These are phyloP conservation scores for Bisporella sp. DNA, from an alignment of 2,329 filamentous ascomycete species.

Conservation along the genomic window DNA sequence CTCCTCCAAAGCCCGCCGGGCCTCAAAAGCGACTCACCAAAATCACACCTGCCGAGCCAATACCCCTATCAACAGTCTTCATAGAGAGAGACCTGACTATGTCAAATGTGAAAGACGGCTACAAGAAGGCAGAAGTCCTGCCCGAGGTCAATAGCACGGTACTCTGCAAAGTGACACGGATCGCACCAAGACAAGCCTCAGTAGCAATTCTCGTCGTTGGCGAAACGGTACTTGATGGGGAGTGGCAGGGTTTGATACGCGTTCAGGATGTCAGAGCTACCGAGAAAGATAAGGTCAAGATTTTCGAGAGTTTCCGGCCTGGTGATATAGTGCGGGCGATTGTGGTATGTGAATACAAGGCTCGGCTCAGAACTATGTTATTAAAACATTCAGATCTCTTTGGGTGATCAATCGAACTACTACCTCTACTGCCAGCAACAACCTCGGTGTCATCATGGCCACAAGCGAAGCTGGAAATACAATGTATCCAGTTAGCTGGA, in stretches of 20 bases:
- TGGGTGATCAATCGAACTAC: slow-evolving; percentile 92
- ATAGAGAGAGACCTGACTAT: slow-evolving; percentile 33
- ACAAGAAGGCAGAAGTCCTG: slow-evolving; percentile 56
- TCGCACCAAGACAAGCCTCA: slow-evolving; percentile 77
- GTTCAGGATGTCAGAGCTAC: slow-evolving; percentile 90
- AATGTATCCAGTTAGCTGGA: slow-evolving; percentile 94
- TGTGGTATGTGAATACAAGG: slow-evolving; percentile 47
- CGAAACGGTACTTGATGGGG: slow-evolving; percentile 63
- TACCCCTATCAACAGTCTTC: slow-evolving; percentile 46
- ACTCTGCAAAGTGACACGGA: slow-evolving; percentile 77
- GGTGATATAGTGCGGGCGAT: slow-evolving; percentile 85
- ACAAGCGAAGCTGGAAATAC: slow-evolving; percentile 79
- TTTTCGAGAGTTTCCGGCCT: slow-evolving; percentile 85
- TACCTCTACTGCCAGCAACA: slow-evolving; percentile 89
- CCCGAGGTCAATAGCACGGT: slow-evolving; percentile 77
- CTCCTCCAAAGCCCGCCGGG: slow-evolving; percentile 32
- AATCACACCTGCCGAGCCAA: slow-evolving; percentile 39
- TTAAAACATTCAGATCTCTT: slow-evolving; percentile 53
- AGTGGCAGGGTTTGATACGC: slow-evolving; percentile 80
- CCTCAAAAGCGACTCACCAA: slow-evolving; percentile 53
- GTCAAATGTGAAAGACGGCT: slow-evolving; percentile 6
- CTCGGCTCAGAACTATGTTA: background rate
- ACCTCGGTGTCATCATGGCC: slow-evolving; percentile 90
- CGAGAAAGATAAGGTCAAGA: slow-evolving; percentile 90
- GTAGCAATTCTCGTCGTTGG: slow-evolving; percentile 82